Base-by-base conservation (phyloP, 106 monocot genomes). In the Dactylorhiza incarnata region DNA sequence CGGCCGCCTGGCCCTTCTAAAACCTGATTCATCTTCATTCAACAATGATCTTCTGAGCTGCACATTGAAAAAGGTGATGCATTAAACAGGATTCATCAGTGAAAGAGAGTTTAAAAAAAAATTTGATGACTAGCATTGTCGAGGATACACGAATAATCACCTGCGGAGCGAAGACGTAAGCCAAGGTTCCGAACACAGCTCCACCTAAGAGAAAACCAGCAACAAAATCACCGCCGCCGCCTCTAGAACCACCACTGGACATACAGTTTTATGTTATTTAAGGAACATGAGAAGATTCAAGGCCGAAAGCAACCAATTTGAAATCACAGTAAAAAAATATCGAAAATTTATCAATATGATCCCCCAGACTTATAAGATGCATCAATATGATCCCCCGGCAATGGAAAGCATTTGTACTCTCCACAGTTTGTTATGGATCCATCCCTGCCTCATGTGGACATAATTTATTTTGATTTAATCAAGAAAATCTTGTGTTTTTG, bases 131-230 rank as follows among this genome's bases (percentile, higher is more conserved):
- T 29, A 69, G 5, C 20, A 37, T 37, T 43, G 7, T 61, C 20
- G 24, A 46, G n/a, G 16, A n/a, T 43, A 52, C 20, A 47, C 49
- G 24, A 54, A 54, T 56, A 49, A 73, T 67, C 48, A 95, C 95
- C 92, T 95, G 95, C 20, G 95, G 95, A 67, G 95, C 92, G 81
- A 92, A 95, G 68, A 89, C 79, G 77, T 95, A 95, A 24, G 95
- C 88, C 25, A 95, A 66, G 46, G 95, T 92, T 44, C 95, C 92
- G 80, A 85, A 90, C 9, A 95, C 37, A 22, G 95, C 90, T 77
- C 95, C 95, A 79, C 95, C 95, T 50, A 92, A 75, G 83, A 95
- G 63, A 29, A 95, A 95, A 67, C 92, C 95, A 82, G 86, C 87
- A 69, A 92, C 6, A 82, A 95, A 92, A 48, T 95, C 92, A 81